Percentiles rank a stretch among this genome's conserved stretches.
phyloP scores from a whole-genome alignment of 2,329 filamentous ascomycete species.

The Nothophaeocryptopus gaeumannii region DNA sequence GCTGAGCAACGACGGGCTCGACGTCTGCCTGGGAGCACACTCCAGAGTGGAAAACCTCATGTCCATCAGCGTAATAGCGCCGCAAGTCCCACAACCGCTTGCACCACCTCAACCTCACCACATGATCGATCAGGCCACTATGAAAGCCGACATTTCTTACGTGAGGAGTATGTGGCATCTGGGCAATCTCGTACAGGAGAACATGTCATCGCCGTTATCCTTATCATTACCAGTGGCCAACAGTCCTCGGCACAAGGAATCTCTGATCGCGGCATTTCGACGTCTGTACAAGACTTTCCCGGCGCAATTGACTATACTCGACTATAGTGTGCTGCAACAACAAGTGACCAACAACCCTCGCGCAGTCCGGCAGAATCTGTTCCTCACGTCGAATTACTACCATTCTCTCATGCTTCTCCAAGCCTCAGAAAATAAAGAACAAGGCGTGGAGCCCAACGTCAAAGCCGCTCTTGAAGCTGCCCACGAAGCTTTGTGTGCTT shows the following conservation, averaged over 20 bases:
- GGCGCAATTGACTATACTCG: conserved; percentile 65
- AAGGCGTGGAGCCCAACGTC: conserved; percentile 55
- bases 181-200: conserved; percentile 74
- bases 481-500: conserved; percentile 69
- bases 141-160: conserved; percentile 49
- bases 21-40: conserved; percentile 53
- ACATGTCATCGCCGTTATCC: conserved; percentile 70
- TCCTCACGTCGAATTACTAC: conserved; percentile 77
- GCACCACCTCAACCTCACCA: conserved; percentile 35
- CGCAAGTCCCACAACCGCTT: conserved; percentile 36
- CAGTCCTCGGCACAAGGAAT: conserved; percentile 66
- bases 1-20: conserved; percentile 49
- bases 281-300: conserved; percentile 72
- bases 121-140: conserved; percentile 30
- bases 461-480: conserved; percentile 71
- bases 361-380: conserved; percentile 70
- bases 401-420: conserved; percentile 80
- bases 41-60: conserved; percentile 49
- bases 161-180: conserved; percentile 75
- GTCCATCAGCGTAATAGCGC: conserved; percentile 51
- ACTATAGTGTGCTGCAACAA: conserved; percentile 57
- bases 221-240: conserved; percentile 69
- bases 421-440: conserved; percentile 62
- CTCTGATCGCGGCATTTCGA: conserved; percentile 67
- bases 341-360: conserved; percentile 61